Conservation (phyloP, 805 yeast species). For the Suhomyces vadensis region DNA sequence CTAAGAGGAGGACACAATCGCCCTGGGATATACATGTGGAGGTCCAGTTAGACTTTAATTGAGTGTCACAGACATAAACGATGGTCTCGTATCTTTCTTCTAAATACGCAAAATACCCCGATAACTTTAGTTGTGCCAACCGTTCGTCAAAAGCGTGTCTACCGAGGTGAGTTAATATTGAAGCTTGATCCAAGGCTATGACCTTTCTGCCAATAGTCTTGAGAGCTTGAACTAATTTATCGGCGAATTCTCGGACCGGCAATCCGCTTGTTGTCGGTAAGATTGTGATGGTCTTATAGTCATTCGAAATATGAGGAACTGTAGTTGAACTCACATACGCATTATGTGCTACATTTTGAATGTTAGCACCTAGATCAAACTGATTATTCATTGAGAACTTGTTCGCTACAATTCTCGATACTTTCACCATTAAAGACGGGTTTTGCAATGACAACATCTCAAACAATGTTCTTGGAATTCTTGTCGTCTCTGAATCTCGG, state of each 20-base stretch:
- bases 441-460: constrained; percentile 80
- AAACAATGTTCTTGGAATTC: constrained; percentile 87
- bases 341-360: neutral
- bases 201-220: constrained; percentile 71
- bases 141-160: constrained; percentile 86
- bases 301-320: constrained; percentile 36
- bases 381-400: constrained; percentile 11
- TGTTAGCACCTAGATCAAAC: neutral
- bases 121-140: constrained; percentile 77
- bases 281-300: constrained; percentile 80
- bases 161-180: constrained; percentile 78
- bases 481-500: constrained; percentile 89
- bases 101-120: constrained; percentile 86
- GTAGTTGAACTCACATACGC: constrained; percentile 35
- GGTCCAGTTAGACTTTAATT: constrained; percentile 85
- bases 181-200: constrained; percentile 78
- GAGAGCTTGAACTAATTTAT: constrained; percentile 67
- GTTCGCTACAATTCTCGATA: constrained; percentile 81
- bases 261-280: constrained; percentile 77
- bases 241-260: constrained; percentile 88
- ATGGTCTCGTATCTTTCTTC: constrained; percentile 90
- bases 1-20: constrained; percentile 86
- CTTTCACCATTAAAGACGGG: constrained; percentile 89
- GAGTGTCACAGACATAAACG: constrained; percentile 84
- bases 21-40: constrained; percentile 91